Evolutionary conservation across 2,329 filamentous ascomycete species (phyloP).

Genomic region (Colletotrichum sp.): DNA sequence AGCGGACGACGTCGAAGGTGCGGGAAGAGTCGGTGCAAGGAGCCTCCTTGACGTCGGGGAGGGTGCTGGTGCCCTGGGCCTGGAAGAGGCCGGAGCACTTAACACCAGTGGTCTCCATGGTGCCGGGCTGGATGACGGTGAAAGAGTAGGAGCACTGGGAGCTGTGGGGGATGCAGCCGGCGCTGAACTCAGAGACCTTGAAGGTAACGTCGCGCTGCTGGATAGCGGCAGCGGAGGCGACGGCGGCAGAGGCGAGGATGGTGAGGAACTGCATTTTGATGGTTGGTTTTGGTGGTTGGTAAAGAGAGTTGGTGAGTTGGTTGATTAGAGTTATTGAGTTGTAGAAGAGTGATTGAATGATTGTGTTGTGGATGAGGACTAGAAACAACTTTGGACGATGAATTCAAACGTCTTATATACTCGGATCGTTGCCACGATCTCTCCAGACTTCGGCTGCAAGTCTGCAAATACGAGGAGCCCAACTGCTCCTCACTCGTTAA

Average conservation of each 20-base stretch:
- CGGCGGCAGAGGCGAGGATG: conserved; percentile 24
- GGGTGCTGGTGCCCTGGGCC: conserved; percentile 25
- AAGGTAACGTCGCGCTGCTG: conserved; percentile 26
- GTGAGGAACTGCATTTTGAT: conserved; percentile 31
- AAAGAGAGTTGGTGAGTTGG: background rate
- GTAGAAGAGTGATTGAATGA: background rate
- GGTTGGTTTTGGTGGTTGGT: background rate
- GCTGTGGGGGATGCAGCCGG: conserved; percentile 32
- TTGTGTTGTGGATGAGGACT: background rate
- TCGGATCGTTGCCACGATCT: background rate
- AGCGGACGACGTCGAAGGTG: conserved; percentile 29
- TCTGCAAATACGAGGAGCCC: background rate
- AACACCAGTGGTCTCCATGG: conserved; percentile 29
- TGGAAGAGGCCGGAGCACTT: conserved; percentile 26
- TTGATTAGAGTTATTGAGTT: background rate
- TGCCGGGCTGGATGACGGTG: conserved; percentile 21
- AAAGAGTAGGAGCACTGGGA: conserved; percentile 26
- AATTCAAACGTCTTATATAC: background rate
- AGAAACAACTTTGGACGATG: background rate
- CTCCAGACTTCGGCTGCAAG: background rate
- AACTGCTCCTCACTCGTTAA: background rate
- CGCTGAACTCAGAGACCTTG: conserved; percentile 30
- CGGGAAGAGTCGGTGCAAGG: conserved; percentile 32
- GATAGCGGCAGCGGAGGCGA: conserved; percentile 27
- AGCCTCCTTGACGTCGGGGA: conserved; percentile 34